Base-by-base conservation (phyloP, 345 rosid species). In the Reutealis trisperma region DNA sequence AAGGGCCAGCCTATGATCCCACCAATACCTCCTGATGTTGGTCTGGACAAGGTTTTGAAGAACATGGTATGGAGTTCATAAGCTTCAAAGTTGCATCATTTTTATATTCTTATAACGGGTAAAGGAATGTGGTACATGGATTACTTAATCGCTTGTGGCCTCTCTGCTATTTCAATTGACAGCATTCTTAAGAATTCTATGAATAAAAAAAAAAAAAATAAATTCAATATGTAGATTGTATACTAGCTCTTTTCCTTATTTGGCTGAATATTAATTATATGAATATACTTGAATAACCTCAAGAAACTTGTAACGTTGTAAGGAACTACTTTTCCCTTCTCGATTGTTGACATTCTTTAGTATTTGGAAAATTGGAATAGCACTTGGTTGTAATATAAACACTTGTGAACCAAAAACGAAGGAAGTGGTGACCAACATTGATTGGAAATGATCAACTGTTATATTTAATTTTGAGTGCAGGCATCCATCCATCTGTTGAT, bases 21-120 rank as follows among this genome's bases (percentile, higher is more conserved):
- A 76, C 90, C 90, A 4, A 3, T 96, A 65, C 75, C 88, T 65
- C 91, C 97, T 55, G 84, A 85, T 68, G 83, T 75, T 66, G 99
- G 97, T 74, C 83, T 96, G 59, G 96, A 92, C 72, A 83, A 83
- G 81, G 99, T 88, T 81, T 80, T 96, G 58, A 87, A 86, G 65
- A 81, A 90, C 84, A 85, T 91, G 98, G 97, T 93, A 86, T 67
- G 85, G 32, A 55, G 62, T 63, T n/a, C 51, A 27, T 32, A 37
- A 16, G 27, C 11, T 66, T 67, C 8, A 12, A 11, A 41, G 1
- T 51, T 51, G 27, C n/a, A 16, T 61, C 30, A 22, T 47, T 14
- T 63, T 49, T 49, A 30, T 18, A 15, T 44, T 32, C 70, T 37
- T 32, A 34, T 63, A 51, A 62, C 58, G 2, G 15, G 3, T 24